Base-by-base conservation (phyloP, 305 asterid genomes). In the Solanum hybrid region DNA sequence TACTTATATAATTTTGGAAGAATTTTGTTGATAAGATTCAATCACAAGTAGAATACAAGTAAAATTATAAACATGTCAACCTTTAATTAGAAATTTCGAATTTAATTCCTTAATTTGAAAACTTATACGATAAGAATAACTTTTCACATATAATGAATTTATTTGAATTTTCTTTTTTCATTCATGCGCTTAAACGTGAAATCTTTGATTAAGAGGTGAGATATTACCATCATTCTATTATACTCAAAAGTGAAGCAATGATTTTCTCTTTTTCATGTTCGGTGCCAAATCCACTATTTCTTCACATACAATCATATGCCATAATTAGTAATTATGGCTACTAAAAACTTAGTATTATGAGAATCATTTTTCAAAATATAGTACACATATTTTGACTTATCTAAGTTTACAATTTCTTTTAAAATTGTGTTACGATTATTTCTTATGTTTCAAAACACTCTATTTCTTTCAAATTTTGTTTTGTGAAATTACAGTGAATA, bases 311-410 rank as follows among this genome's bases (percentile, higher is more conserved):
- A 84, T 51, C 42, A 51, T 84, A 31, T 0, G 45, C 1, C 75
- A 84, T 84, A 51, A 56, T 84, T 84, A 31, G 87, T 56, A 84
- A 84, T 84, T 56, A 84, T 84, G 87, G 87, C 6, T 0, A 56
- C 17, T 31, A 84, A 51, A 45, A n/a, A 27, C 32, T 71, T 77
- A 17, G 15, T 32, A 34, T 10, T 77, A 32, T 77, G 15, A 9
- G 4, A 2, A 77, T 34, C 14, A 77, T 17, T 77, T 32, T 77
- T 19, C 27, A 77, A 34, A 77, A 71, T 71, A 71, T 26, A 26
- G 34, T 71, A 51, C n/a, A 56, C 29, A n/a, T 66, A 66, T 69
- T 64, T 69, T 69, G 76, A 69, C 76, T 69, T 69, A 26, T 24
- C 15, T 5, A 69, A 10, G 8, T 69, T 24, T 24, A 69, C 17